These are phyloP conservation scores for Polygonum aviculare DNA, from an alignment of 148 eudicot species.

Conservation along the genomic window DNA sequence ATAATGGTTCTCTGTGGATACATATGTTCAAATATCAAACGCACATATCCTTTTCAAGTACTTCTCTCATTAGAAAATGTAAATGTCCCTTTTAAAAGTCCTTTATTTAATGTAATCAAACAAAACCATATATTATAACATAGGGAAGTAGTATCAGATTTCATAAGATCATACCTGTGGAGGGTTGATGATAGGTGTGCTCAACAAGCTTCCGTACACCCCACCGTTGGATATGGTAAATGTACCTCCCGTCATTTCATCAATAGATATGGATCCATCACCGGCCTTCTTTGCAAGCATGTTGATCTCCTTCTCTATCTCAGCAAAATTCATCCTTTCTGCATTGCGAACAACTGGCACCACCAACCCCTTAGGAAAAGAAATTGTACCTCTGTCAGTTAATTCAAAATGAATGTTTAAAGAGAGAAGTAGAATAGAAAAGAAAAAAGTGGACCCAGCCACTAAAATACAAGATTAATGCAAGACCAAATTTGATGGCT, in stretches of 20 bases:
- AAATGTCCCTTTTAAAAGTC: too few species aligned
- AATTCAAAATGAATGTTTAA: not conserved
- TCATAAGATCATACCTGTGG: conserved; percentile 63
- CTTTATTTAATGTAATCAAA: too few species aligned
- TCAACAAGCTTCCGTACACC: conserved; percentile 94
- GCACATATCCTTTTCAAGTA: too few species aligned
- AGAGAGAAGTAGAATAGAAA: not conserved
- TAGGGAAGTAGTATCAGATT: not conserved
- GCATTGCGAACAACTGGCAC: conserved; percentile 89
- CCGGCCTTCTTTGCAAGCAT: conserved; percentile 76
- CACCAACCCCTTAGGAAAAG: conserved; percentile 62
- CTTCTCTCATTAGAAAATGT: too few species aligned
- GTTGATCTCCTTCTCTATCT: conserved; percentile 83
- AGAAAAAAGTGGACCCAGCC: not conserved
- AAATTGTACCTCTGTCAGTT: not conserved
- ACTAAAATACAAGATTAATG: not conserved
- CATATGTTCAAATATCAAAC: too few species aligned
- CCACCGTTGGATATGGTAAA: conserved; percentile 96
- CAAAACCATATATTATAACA: not conserved
- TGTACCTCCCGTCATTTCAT: conserved; percentile 95
- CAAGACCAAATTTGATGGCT: not conserved
- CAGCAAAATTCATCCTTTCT: conserved; percentile 83
- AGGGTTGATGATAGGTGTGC: conserved; percentile 95
- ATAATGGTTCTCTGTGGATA: too few species aligned
- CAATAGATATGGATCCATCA: conserved; percentile 79